Conservation (phyloP, 2,329 filamentous ascomycete genomes). For the Aspergillus vadensis region DNA sequence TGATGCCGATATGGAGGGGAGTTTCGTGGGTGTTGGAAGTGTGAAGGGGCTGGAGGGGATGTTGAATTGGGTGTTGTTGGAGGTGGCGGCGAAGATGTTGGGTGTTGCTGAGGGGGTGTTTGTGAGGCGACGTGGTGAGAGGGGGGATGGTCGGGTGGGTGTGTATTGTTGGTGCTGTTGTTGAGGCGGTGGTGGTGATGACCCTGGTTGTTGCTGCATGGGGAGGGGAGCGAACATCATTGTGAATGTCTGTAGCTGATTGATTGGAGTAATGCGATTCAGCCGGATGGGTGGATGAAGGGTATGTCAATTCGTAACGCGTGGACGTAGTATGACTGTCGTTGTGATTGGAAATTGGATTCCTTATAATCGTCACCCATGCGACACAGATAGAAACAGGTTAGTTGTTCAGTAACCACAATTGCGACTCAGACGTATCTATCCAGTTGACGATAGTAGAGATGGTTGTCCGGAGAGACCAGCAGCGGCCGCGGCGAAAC, state of each 20-base stretch:
- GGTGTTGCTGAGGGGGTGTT: too few species aligned
- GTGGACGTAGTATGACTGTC: too few species aligned
- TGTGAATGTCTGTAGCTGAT: not conserved
- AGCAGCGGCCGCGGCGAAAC: constrained; percentile 1
- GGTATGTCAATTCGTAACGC: too few species aligned
- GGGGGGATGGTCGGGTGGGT: constrained; percentile 28
- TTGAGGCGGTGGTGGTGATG: constrained; percentile 13
- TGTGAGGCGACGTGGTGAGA: constrained; percentile 20
- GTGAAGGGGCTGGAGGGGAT: constrained; percentile 2
- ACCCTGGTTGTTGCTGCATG: constrained; percentile 19
- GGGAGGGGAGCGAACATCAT: constrained; percentile 35
- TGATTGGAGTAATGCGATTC: not conserved
- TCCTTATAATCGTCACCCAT: too few species aligned
- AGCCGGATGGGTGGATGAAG: too few species aligned
- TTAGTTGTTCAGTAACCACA: not conserved
- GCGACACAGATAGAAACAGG: too few species aligned
- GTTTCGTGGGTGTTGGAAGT: not conserved
- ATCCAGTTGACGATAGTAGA: not conserved
- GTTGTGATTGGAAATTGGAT: too few species aligned
- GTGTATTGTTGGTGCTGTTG: constrained; percentile 5
- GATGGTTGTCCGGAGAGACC: not conserved
- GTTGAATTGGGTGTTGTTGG: not conserved
- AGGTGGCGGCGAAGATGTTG: not conserved
- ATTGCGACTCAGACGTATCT: not conserved
- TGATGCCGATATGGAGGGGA: not conserved